Conservation (phyloP, 192 early-diverging fungal genomes). For the Backusella tarrabulga region DNA sequence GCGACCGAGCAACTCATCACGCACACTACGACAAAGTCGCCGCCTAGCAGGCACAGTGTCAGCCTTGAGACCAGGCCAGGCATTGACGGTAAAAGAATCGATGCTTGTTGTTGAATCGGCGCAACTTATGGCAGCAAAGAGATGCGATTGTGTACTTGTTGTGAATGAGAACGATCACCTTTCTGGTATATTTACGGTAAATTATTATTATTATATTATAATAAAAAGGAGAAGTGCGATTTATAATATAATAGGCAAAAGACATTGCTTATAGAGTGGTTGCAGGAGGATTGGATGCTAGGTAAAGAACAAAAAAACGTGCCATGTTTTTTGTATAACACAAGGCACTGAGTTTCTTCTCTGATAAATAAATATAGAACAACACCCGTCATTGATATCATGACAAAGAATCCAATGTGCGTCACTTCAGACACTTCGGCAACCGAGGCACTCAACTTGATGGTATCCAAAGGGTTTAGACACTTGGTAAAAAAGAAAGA, state of each 20-base stretch:
- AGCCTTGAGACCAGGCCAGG: slow-evolving; percentile 79
- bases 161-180: slow-evolving; percentile 92
- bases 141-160: slow-evolving; percentile 91
- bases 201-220: not conserved
- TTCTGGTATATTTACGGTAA: slow-evolving; percentile 86
- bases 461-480: slow-evolving; percentile 82
- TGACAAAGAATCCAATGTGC: slow-evolving; percentile 89
- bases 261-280: slow-evolving; percentile 96
- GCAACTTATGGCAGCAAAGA: slow-evolving; percentile 97
- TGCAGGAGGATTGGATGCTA: slow-evolving; percentile 54
- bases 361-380: slow-evolving; percentile 36
- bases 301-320: slow-evolving; percentile 20
- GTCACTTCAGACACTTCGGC: slow-evolving; percentile 81
- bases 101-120: slow-evolving; percentile 78
- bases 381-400: slow-evolving; percentile 80
- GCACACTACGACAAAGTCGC: slow-evolving; percentile 20
- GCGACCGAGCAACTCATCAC: slow-evolving; percentile 28
- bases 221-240: not conserved
- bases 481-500: slow-evolving; percentile 57
- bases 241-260: slow-evolving; percentile 61
- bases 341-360: not conserved
- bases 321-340: not conserved
- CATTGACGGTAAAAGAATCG: slow-evolving; percentile 81
- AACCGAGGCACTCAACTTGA: slow-evolving; percentile 78
- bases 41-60: slow-evolving; percentile 84